These are phyloP conservation scores for Brassica rapa DNA, from an alignment of 345 rosid genomes.

Conservation along the genomic window DNA sequence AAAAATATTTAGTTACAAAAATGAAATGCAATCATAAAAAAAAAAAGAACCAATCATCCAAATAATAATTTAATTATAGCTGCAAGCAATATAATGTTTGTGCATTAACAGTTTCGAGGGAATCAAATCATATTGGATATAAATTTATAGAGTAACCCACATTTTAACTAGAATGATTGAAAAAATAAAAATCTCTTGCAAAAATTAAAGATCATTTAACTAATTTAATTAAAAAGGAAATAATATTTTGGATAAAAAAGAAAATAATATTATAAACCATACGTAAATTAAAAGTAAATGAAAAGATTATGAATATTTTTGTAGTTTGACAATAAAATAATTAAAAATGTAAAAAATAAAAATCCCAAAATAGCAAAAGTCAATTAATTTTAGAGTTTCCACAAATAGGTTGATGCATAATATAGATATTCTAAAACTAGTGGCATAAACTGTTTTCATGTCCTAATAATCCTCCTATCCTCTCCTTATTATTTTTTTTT, in stretches of 20 bases:
- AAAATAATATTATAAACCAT: background rate
- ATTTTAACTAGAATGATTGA: background rate
- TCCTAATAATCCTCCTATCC: constrained; percentile 30
- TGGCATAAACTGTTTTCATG: background rate
- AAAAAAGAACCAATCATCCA: background rate
- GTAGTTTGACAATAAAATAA: background rate
- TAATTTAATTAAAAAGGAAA: background rate
- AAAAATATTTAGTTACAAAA: background rate
- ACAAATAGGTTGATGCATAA: constrained; percentile 24
- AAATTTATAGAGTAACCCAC: background rate
- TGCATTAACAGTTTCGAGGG: background rate
- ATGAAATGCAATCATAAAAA: background rate
- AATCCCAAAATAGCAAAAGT: constrained; percentile 25
- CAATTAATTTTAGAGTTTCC: constrained; percentile 2
- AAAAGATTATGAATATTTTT: background rate
- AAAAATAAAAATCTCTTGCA: background rate
- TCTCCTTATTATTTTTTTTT: constrained; percentile 29
- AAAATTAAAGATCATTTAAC: background rate
- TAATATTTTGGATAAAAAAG: background rate
- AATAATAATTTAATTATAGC: background rate
- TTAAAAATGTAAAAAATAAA: background rate
- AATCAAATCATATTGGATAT: background rate
- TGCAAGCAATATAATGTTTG: background rate
- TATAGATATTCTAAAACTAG: constrained; percentile 21
- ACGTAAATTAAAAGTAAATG: background rate